phyloP scores from a whole-genome alignment of 306 rosid species.

The Arachis stenosperma region DNA sequence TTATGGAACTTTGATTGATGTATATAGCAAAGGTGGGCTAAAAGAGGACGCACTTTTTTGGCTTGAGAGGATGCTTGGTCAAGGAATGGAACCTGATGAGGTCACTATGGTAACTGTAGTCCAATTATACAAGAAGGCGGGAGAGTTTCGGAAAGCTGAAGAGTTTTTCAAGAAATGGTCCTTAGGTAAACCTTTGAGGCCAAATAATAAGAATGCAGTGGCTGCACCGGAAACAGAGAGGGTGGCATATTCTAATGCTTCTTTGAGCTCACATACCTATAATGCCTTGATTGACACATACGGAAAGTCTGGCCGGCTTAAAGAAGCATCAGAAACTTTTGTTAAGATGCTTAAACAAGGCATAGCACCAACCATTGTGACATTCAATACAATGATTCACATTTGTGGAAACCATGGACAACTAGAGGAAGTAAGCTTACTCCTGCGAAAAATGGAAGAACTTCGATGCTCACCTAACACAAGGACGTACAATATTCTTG shows the following conservation, averaged over 20 bases:
- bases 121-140: constrained; percentile 85
- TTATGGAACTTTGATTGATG: constrained; percentile 92
- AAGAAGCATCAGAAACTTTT: constrained; percentile 82
- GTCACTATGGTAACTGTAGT: constrained; percentile 90
- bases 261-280: constrained; percentile 74
- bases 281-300: constrained; percentile 85
- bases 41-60: constrained; percentile 73
- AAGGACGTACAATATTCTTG: constrained; percentile 83
- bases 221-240: constrained; percentile 35
- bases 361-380: constrained; percentile 75
- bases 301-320: constrained; percentile 85
- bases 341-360: constrained; percentile 79
- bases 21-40: constrained; percentile 75
- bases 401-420: constrained; percentile 85
- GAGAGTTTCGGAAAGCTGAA: constrained; percentile 80
- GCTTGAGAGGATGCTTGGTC: constrained; percentile 76
- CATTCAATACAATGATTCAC: constrained; percentile 95
- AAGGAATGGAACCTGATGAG: constrained; percentile 90
- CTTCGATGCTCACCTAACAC: constrained; percentile 73
- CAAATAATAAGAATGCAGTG: constrained; percentile 16
- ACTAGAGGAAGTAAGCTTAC: constrained; percentile 69
- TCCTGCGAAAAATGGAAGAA: constrained; percentile 85
- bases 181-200: constrained; percentile 49
- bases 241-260: constrained; percentile 33
- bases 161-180: constrained; percentile 81